These are phyloP conservation scores for Nitzschia inconspicua DNA, from an alignment of 108 stramenopile genomes.

Conservation along the genomic window DNA sequence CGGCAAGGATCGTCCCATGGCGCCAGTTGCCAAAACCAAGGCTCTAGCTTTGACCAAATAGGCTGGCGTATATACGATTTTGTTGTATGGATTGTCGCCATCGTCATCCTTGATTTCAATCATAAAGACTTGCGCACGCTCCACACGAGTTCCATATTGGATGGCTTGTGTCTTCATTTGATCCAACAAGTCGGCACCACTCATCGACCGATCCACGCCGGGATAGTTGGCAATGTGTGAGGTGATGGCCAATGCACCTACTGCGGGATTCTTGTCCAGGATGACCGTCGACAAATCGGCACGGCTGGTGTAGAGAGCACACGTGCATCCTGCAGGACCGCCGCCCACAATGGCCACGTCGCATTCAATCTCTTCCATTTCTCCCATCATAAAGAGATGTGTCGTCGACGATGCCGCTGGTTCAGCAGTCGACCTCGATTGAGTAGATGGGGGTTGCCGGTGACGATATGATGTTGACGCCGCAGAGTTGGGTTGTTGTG, in stretches of 20 bases:
- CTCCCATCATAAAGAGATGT: slow-evolving; percentile 4
- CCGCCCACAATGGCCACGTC: slow-evolving; percentile 65
- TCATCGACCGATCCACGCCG: slow-evolving; percentile 28
- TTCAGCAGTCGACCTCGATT: too few species aligned
- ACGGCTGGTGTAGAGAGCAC: slow-evolving; percentile 51
- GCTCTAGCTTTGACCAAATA: slow-evolving; percentile 26
- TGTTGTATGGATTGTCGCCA: slow-evolving; percentile 6
- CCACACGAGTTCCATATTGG: slow-evolving; percentile 33
- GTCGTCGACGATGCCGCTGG: background rate
- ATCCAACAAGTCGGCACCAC: slow-evolving; percentile 40
- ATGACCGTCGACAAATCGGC: slow-evolving; percentile 46
- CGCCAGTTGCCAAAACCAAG: slow-evolving; percentile 81
- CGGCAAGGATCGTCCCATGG: slow-evolving; percentile 68
- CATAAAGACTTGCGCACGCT: slow-evolving; percentile 31
- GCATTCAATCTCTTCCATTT: slow-evolving; percentile 41
- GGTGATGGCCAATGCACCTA: slow-evolving; percentile 43
- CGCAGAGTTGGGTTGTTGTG: too few species aligned
- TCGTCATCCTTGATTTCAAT: slow-evolving; percentile 23
- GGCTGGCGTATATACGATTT: slow-evolving; percentile 35
- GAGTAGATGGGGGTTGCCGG: too few species aligned
- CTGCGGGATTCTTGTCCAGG: slow-evolving; percentile 43
- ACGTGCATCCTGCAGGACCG: slow-evolving; percentile 62
- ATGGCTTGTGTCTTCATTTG: slow-evolving; percentile 45
- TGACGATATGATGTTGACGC: too few species aligned
- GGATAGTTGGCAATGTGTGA: slow-evolving; percentile 53